These are phyloP conservation scores for Endotrypanum monterogeii DNA, from an alignment of 208 protist species.

Conservation along the genomic window DNA sequence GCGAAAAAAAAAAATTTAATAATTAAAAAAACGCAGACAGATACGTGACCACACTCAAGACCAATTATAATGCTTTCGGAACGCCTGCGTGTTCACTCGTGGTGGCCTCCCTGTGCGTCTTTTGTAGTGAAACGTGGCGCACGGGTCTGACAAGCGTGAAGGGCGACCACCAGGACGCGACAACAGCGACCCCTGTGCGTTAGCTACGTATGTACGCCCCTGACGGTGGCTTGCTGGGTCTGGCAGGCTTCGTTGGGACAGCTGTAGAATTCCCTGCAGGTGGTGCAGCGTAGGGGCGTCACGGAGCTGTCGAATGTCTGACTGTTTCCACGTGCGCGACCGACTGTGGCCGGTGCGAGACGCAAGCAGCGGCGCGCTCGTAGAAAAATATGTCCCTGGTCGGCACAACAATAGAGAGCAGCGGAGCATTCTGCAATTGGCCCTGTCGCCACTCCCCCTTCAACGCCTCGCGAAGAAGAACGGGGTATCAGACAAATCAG, in stretches of 20 bases:
- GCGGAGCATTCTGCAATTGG: constrained; percentile 7
- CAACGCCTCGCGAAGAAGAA: background rate
- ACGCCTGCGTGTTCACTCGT: constrained; percentile 35
- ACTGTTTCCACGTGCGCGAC: constrained; percentile 23
- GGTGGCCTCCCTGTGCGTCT: constrained; percentile 1
- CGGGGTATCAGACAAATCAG: too few relatives aligned
- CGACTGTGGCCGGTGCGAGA: background rate
- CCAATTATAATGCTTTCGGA: constrained; percentile 49
- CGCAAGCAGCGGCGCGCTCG: background rate
- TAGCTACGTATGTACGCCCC: constrained; percentile 34
- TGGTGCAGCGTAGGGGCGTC: constrained; percentile 33
- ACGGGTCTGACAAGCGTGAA: constrained; percentile 35
- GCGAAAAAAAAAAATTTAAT: background rate
- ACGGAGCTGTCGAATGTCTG: constrained; percentile 19
- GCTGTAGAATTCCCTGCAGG: constrained; percentile 36
- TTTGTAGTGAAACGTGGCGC: constrained; percentile 49
- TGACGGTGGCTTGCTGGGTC: constrained; percentile 35
- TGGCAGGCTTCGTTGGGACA: constrained; percentile 36
- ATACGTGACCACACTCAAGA: constrained; percentile 27
- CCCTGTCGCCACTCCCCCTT: background rate
- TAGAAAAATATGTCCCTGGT: background rate
- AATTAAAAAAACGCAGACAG: background rate
- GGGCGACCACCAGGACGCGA: constrained; percentile 56
- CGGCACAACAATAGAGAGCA: constrained; percentile 25
- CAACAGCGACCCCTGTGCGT: constrained; percentile 48